phyloP scores from a whole-genome alignment of 768 basidiomycete species.

The Lentinula guzmanii region DNA sequence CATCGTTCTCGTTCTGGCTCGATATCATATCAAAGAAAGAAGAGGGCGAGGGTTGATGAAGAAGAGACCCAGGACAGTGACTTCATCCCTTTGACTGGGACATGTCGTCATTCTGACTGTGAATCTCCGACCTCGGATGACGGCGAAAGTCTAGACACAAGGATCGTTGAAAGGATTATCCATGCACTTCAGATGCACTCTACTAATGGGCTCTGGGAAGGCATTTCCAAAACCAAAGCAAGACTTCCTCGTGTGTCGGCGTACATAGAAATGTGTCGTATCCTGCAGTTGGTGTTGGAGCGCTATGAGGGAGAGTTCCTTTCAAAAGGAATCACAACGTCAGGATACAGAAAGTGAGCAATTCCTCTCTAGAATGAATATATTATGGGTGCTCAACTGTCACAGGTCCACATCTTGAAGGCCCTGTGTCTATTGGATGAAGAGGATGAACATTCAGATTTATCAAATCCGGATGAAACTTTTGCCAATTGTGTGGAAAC shows the following conservation, averaged over 20 bases:
- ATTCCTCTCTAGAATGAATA: too few relatives aligned
- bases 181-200: constrained; percentile 35
- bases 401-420: constrained; percentile 46
- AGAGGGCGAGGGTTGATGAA: neutral
- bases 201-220: constrained; percentile 24
- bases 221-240: constrained; percentile 39
- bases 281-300: constrained; percentile 46
- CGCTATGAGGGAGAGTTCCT: constrained; percentile 37
- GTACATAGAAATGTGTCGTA: constrained; percentile 42
- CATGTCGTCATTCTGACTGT: constrained; percentile 11
- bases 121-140: constrained; percentile 27
- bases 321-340: constrained; percentile 21
- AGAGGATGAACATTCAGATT: constrained; percentile 28
- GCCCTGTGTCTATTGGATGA: constrained; percentile 39
- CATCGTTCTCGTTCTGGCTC: neutral
- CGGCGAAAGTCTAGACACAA: constrained; percentile 30
- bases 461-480: neutral
- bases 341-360: constrained; percentile 42
- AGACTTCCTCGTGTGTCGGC: constrained; percentile 32
- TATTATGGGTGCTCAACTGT: too few relatives aligned
- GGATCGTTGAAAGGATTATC: constrained; percentile 39
- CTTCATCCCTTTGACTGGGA: neutral
- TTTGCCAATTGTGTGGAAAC: constrained; percentile 42
- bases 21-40: neutral
- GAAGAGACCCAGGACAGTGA: neutral